Evolutionary conservation across 129 eudicot species (phyloP).

Genomic region (Flaveria ramosissima): DNA sequence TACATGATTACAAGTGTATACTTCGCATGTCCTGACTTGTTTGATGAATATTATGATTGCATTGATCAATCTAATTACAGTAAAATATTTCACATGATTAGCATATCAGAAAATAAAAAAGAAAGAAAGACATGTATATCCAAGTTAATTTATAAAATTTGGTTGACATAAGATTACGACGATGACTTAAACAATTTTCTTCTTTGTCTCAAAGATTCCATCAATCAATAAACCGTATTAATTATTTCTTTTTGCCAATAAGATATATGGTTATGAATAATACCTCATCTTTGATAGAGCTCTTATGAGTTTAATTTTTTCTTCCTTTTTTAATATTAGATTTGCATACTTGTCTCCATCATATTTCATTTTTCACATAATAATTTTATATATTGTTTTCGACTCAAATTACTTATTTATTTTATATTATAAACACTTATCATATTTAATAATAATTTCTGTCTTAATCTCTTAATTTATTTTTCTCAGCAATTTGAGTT

Average conservation of each 20-base stretch:
- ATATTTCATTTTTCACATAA: background rate
- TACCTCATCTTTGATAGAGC: slow-evolving; percentile 21
- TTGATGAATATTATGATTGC: too few species aligned
- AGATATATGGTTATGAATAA: slow-evolving; percentile 9
- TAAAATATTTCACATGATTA: background rate
- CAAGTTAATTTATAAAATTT: background rate
- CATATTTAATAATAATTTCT: background rate
- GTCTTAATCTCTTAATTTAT: too few species aligned
- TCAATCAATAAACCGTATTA: slow-evolving; percentile 27
- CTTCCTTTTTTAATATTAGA: background rate
- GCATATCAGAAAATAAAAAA: background rate
- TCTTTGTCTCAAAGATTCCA: slow-evolving; percentile 53
- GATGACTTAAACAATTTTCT: background rate
- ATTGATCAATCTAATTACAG: too few species aligned
- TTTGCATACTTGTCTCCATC: background rate
- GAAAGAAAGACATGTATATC: background rate
- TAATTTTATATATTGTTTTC: background rate
- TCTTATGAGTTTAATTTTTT: background rate
- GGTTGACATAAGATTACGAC: background rate
- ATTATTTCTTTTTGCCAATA: background rate
- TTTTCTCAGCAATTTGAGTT: too few species aligned
- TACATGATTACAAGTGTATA: too few species aligned
- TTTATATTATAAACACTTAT: too few species aligned
- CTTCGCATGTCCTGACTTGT: too few species aligned
- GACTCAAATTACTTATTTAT: too few species aligned